A percentile compares a stretch with the other conserved stretches of the same genome.
phyloP scores from a whole-genome alignment of 345 rosid genomes.

The Eucalyptus urophylla region DNA sequence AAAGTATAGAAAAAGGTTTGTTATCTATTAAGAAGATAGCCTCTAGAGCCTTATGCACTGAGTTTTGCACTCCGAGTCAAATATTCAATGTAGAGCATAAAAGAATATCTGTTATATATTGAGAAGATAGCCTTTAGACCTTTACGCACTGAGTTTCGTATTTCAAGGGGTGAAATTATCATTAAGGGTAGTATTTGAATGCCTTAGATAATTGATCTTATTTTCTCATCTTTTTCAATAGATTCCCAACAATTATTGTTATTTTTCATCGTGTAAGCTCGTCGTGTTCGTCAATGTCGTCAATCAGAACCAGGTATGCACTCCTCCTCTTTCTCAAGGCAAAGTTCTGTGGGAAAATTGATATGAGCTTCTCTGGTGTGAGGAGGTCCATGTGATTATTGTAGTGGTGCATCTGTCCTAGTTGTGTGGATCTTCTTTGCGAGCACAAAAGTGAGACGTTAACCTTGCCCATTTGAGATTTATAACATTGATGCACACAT shows the following conservation, averaged over 20 bases:
- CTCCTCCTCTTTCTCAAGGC: neutral
- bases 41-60: fast-evolving
- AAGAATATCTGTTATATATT: too few species aligned
- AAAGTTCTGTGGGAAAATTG: neutral
- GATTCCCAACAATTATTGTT: neutral
- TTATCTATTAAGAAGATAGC: neutral
- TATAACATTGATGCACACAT: neutral
- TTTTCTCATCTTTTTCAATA: neutral
- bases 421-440: neutral
- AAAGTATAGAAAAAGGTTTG: fast-evolving
- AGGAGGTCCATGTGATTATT: neutral
- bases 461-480: neutral
- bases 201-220: too few species aligned
- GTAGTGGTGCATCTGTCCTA: neutral
- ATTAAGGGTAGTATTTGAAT: too few species aligned
- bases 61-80: too few species aligned
- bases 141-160: too few species aligned
- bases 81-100: too few species aligned
- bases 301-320: too few species aligned
- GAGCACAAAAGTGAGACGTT: neutral
- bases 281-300: too few species aligned
- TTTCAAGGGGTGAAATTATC: too few species aligned
- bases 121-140: too few species aligned
- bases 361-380: neutral
- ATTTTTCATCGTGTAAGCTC: too few species aligned